Base-by-base conservation (phyloP, 108 stramenopile genomes). In the Licmophora abbreviata region DNA sequence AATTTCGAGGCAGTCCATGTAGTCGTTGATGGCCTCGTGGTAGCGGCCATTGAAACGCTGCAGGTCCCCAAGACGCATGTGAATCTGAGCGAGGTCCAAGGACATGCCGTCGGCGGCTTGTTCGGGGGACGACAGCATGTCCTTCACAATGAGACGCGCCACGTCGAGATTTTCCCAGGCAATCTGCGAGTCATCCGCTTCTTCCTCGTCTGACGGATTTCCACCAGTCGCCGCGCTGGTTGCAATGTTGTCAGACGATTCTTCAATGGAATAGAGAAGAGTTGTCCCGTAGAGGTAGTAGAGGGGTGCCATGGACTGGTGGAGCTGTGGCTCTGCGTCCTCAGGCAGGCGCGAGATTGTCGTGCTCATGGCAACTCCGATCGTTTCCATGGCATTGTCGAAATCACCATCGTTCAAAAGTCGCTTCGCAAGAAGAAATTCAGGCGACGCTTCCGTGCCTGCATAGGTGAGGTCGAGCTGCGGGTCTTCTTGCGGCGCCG, bases 251-350 rank as follows among this genome's bases (percentile, higher is more conserved):
- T 69, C 77, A 36, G 61, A 59, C 23, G 72, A 59, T 66, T 92
- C 91, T 62, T 92, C 91, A 9, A 92, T 66, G 11, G 69, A 70
- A 59, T 92, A 92, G 11, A 92, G 56, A 33, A 92, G 55, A 1
- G 86, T 88, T 1, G 91, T 88, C 11, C 91, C 91, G 73, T 92
- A 88, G 17, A 88, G 51, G 51, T 92, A 92, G 54, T 85, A 77
- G 41, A 86, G 63, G 29, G 91, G 91, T 6, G 83, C 91, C 51
- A 92, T 48, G 31, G 68, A 51, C 30, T 63, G 60, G 58, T 85
- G 78, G 14, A 86, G 48, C 1, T 76, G 74, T 9, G 46, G 42
- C 3, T 58, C 27, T 8, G n/a, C 34, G 20, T 54, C 57, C 7
- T 14, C 44, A 10, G 22, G 8, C 22, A 56, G n/a, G 8, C 23